Evolutionary conservation across 176 grass and related monocot species (phyloP).

Genomic region (Urochloa ruziziensis): DNA sequence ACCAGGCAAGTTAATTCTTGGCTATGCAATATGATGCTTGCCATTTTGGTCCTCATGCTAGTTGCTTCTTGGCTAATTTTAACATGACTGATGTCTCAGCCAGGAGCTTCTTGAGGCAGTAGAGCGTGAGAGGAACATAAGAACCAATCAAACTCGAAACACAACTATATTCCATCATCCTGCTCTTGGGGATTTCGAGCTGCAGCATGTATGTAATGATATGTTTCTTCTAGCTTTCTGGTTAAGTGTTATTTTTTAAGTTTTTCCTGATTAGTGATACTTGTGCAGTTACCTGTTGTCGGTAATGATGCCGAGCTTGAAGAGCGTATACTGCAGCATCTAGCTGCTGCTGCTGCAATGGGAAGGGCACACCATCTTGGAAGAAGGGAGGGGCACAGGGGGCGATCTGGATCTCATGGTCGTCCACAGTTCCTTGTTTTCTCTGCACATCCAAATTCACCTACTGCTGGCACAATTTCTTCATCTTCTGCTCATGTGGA

Average conservation of each 20-base stretch:
- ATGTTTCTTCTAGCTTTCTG: conserved; percentile 1
- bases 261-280: conserved; percentile 10
- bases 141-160: conserved; percentile 59
- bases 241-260: background rate
- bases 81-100: conserved; percentile 38
- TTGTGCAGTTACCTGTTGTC: conserved; percentile 62
- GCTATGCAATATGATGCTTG: conserved; percentile 7
- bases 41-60: conserved; percentile 42
- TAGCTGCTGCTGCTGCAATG: conserved; percentile 70
- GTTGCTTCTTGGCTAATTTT: conserved; percentile 9
- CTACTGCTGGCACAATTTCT: conserved; percentile 39
- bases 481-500: conserved; percentile 40
- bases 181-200: conserved; percentile 73
- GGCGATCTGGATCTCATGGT: conserved; percentile 48
- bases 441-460: conserved; percentile 42
- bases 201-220: conserved; percentile 64
- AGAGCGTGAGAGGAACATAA: conserved; percentile 64
- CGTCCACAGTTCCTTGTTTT: conserved; percentile 60
- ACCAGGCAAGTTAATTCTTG: conserved; percentile 57
- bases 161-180: conserved; percentile 78
- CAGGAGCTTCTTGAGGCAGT: conserved; percentile 83
- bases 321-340: conserved; percentile 84
- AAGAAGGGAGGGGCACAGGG: conserved; percentile 72
- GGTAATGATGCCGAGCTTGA: conserved; percentile 75
- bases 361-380: conserved; percentile 63